Evolutionary conservation across 2,329 filamentous ascomycete genomes (phyloP), one percentile per base, ranked within the genome.

Genomic region (Seiridium unicorne): DNA sequence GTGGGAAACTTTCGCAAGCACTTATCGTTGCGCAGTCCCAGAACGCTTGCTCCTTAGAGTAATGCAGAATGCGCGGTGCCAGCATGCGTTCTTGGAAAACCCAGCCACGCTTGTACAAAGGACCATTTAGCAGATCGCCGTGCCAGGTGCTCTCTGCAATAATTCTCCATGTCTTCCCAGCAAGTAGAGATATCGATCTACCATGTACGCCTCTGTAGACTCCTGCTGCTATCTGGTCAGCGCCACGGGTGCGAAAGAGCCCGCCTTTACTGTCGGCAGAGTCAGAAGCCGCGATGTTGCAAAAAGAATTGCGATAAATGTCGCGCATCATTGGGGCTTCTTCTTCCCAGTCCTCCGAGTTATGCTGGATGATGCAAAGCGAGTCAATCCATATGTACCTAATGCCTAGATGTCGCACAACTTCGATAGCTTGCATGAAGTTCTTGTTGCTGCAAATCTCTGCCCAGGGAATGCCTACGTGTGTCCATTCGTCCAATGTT

Each of bases 11-110:
- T 26, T 69, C 68, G 60, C 63, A 64, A 0, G 66, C 66, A 9
- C 55, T 62, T 11, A 61, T n/a, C 3, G 60, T 65, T 11, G 63
- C 63, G 31, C 68, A 69, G 56, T 69, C 65, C 66, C 66, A 69
- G 58, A 69, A 66, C 0, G 69, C 55, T 26, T 69, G 66, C 1
- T 18, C 5, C 0, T 32, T 8, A 2, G 62, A 56, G 49, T 68
- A 69, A 44, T 69, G 68, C 0, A 69, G 47, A 3, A 68, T 57
- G 3, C 66, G 61, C 1, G 65, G 66, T 1, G 68, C 61, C 10
- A 69, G 62, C 58, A 68, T 64, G 0, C 66, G 55, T 31, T 67
- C 64, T 64, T 67, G 65, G 18, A 67, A 65, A 1, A 64, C 65
- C 65, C 65, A 67, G 2, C 62, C 65, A 9, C 65, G 61, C 5